A percentile compares a stretch with the other conserved stretches of the same genome.
phyloP scores from a whole-genome alignment of 2,329 filamentous ascomycete genomes.

The Fusarium fracticaudum region DNA sequence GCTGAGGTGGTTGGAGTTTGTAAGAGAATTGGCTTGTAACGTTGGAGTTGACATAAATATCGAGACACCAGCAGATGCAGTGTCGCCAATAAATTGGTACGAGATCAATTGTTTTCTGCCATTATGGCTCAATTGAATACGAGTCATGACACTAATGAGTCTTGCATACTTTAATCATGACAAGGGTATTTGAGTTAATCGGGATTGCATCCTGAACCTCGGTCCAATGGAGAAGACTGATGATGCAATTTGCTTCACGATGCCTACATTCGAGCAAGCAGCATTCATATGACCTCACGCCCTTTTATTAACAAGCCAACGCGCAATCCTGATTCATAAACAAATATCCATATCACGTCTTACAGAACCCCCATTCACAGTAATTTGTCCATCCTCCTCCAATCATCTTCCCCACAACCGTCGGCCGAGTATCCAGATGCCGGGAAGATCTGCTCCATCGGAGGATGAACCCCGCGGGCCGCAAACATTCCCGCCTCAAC shows the following conservation, averaged over 20 bases:
- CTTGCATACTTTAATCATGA: fast-evolving
- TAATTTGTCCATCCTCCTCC: background rate
- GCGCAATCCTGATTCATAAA: background rate
- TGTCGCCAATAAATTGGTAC: background rate
- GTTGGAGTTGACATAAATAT: background rate
- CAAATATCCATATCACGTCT: background rate
- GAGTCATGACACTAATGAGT: fast-evolving
- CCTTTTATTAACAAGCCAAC: background rate
- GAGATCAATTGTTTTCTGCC: background rate
- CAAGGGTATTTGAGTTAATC: fast-evolving
- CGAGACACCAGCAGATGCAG: background rate
- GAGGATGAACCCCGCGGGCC: conserved; percentile 29
- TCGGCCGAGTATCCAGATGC: background rate
- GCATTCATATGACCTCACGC: too few relatives aligned
- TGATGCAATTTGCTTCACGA: background rate
- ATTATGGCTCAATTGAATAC: background rate
- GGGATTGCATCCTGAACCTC: background rate
- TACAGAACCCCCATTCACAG: background rate
- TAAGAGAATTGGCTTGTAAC: background rate
- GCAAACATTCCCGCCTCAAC: background rate
- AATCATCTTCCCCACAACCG: background rate
- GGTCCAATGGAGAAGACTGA: background rate
- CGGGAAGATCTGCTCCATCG: conserved; percentile 13
- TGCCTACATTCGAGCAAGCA: background rate
- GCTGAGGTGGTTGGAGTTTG: background rate